Base-by-base conservation (phyloP, 1,139 yeast species). In the Yarrowia galli region DNA sequence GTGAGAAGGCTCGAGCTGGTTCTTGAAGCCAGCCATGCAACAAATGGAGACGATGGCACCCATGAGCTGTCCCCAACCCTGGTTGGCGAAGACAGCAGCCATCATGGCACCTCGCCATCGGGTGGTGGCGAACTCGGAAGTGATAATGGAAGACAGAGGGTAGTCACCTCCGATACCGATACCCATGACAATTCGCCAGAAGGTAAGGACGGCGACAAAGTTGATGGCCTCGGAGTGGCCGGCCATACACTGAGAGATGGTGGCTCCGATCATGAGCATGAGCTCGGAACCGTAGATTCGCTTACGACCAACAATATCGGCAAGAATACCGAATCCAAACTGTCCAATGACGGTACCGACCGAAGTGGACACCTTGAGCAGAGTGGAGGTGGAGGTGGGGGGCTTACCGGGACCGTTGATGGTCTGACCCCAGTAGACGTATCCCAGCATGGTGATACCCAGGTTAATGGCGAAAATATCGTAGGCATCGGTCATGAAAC, bases 81-180 rank as follows among this genome's bases (percentile, higher is more conserved):
- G 82, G 81, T 79, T 80, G 65, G 78, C 72, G 76, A 79, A 79
- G 51, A 81, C 82, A 67, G 75, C 73, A 46, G 73, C 73, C 70
- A 79, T 81, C 70, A 76, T 79, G 70, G 82, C 78, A 48, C 82
- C 82, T 71, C 82, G 78, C 75, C 79, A 81, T 49, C 76, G 72
- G 69, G 74, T 72, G 46, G 74, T 75, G 23, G 78, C 76, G 67
- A 74, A 73, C 73, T 79, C 82, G 79, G 79, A 79, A 69, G 80
- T 80, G 58, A 78, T 74, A 65, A 81, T 78, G 53, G 98, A 95
- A 54, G 98, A 92, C 80, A 95, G 87, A 74, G 99, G 99, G 81
- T 95, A 95, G 82, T 95, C 99, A 85, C 98, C 99, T 83, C 99
- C 99, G 75, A 95, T 96, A 87, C 99, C 99, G 75, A 95, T 84